Base-by-base conservation (phyloP, 805 yeast genomes). In the Hemisphaericaspora nanyangensis region DNA sequence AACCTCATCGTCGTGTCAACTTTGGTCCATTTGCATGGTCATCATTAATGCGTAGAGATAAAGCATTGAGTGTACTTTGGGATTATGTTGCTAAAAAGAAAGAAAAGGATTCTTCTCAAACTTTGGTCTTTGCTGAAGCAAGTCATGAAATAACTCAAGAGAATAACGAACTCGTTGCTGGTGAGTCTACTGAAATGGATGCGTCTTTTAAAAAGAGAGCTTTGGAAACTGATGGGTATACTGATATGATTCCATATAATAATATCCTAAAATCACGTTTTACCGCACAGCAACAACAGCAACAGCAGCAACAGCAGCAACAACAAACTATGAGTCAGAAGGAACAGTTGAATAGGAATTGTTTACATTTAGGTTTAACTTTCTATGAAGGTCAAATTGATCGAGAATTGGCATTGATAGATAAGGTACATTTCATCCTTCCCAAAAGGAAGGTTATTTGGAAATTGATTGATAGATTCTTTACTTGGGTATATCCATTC, bases 401-500 rank as follows among this genome's bases (percentile, higher is more conserved):
- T 30, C 46, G 51, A 3, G 66, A 60, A 33, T 40, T 63, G 25
- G 52, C 53, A 30, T 41, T 65, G 11, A 62, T 68, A 34, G 52
- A 52, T 17, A 50, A 57, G 36, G 65, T 76, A 4, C 56, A 63
- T 42, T 49, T 55, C 2, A 50, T 61, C 0, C 47, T 73, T 6
- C 80, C 81, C 0, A 46, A 56, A 4, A 58, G 52, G 31, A 56
- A 53, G 17, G 58, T 69, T 2, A 52, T 68, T 5, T 72, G 72
- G 70, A 48, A 63, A 24, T 59, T 72, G 20, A 37, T 75, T 17
- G 60, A 61, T 15, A 46, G 75, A 3, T 76, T 64, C 48, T 75
- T 72, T 52, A 48, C 50, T 16, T 59, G 57, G 46, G 48, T 74
- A 6, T 72, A 74, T 48, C 75, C 79, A 2, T 73, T 67, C 45